Percentiles rank a stretch among this genome's conserved stretches.
phyloP scores from a whole-genome alignment of 345 rosid species.

The Excoecaria agallocha region DNA sequence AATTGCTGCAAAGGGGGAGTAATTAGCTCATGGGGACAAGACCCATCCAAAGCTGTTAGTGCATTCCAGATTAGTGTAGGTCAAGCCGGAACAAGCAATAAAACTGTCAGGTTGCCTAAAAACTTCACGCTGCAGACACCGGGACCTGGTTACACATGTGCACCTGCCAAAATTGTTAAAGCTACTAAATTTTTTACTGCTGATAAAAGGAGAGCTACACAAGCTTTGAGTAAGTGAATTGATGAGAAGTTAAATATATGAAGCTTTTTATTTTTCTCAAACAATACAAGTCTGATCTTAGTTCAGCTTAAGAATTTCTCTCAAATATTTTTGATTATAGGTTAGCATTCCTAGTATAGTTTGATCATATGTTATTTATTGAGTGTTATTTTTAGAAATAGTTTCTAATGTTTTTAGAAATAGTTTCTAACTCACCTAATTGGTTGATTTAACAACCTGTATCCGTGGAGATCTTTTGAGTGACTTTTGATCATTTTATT shows the following conservation, averaged over 20 bases:
- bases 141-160: constrained; percentile 89
- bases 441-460: background rate
- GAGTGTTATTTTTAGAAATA: too few relatives aligned
- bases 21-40: constrained; percentile 70
- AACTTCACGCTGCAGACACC: constrained; percentile 74
- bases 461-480: background rate
- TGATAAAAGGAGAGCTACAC: constrained; percentile 74
- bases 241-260: background rate
- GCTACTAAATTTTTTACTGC: constrained; percentile 47
- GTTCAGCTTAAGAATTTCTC: background rate
- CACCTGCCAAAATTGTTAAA: constrained; percentile 52
- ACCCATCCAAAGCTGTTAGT: constrained; percentile 58
- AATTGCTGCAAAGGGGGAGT: constrained; percentile 96
- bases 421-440: background rate
- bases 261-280: background rate
- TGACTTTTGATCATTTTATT: constrained; percentile 8
- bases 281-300: background rate
- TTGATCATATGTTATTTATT: background rate
- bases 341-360: background rate
- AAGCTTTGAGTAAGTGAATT: constrained; percentile 68
- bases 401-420: background rate
- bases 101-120: constrained; percentile 63
- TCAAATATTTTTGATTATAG: background rate
- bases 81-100: constrained; percentile 68
- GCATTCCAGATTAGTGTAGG: constrained; percentile 85